Conservation (phyloP, 306 rosid genomes). For the Vigna angularis region DNA sequence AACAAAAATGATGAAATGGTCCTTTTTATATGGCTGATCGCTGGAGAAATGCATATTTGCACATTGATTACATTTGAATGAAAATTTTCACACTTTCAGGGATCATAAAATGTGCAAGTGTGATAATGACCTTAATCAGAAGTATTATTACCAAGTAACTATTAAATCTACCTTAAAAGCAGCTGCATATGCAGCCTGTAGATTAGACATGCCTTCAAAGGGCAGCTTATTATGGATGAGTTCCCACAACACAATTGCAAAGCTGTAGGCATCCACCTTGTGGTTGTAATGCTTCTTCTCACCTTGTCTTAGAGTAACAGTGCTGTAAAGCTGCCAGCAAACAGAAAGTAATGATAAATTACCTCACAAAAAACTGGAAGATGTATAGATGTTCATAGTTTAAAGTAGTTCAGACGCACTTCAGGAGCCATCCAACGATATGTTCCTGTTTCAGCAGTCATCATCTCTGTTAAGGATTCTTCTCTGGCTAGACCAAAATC, state of each 20-base stretch:
- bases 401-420: constrained; percentile 53
- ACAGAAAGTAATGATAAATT: constrained; percentile 36
- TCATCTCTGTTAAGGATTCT: constrained; percentile 94
- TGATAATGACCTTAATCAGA: constrained; percentile 20
- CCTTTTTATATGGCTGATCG: neutral
- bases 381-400: constrained; percentile 12
- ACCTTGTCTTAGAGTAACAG: constrained; percentile 93
- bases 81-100: neutral
- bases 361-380: constrained; percentile 23
- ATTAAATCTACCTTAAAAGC: constrained; percentile 79
- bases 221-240: constrained; percentile 91
- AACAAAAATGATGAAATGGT: constrained; percentile 5
- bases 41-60: constrained; percentile 1
- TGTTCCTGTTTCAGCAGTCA: constrained; percentile 99
- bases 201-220: constrained; percentile 98
- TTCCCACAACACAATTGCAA: constrained; percentile 96
- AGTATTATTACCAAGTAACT: neutral
- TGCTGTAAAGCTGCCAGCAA: constrained; percentile 86
- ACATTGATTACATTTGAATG: neutral
- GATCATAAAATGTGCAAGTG: constrained; percentile 17
- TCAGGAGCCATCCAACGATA: constrained; percentile 99
- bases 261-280: constrained; percentile 96
- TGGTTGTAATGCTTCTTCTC: constrained; percentile 97
- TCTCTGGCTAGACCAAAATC: constrained; percentile 98
- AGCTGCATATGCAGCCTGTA: constrained; percentile 98